Base-by-base conservation (phyloP, 2,329 filamentous ascomycete genomes). In the Emmonsiellopsis sp. region DNA sequence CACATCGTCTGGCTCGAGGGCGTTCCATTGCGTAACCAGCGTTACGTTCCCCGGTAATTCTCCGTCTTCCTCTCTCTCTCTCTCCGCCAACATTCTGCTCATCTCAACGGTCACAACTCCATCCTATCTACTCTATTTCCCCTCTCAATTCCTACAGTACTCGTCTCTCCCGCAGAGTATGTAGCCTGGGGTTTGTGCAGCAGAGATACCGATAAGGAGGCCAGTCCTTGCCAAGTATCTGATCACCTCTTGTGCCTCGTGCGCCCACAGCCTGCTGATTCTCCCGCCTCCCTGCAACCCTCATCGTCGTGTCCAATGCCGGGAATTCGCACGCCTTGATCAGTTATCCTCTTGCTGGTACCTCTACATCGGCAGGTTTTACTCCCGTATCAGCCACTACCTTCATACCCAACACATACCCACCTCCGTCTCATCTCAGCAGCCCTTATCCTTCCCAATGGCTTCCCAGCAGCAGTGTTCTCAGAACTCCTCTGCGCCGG, bases 401-500 rank as follows among this genome's bases (percentile, higher is more conserved):
- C 37, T 11, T 11, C 37, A 40, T 49, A 21, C 14, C 13, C 47
- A 40, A 17, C 7, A 51, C 9, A 9, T 17, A n/a, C 11, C 31
- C 7, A 31, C 10, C 14, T 17, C 13, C 9, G 13, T 36, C 10
- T 14, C 33, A 44, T 21, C 42, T 3, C 36, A 39, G 11, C 11
- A 40, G 10, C 7, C 9, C 8, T 31, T 46, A 11, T 9, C 42
- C 27, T 32, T 14, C n/a, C 0, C 7, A 43, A 51, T 51, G 49
- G 49, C 39, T n/a, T 42, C 39, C 49, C 49, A 51, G 49, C 49
- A 51, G 40, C 49, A 44, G 21, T 21, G 33, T 21, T 27, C 21
- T 27, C 21, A 27, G 21, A 27, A 27, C 21, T 27, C 21, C 21
- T 27, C 21, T 27, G 21, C 21, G 21, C 21, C 21, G 21, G 21